Percentiles rank a stretch among this genome's conserved stretches.
Conservation (phyloP, 345 rosid species). For the Gossypium anomalum region DNA sequence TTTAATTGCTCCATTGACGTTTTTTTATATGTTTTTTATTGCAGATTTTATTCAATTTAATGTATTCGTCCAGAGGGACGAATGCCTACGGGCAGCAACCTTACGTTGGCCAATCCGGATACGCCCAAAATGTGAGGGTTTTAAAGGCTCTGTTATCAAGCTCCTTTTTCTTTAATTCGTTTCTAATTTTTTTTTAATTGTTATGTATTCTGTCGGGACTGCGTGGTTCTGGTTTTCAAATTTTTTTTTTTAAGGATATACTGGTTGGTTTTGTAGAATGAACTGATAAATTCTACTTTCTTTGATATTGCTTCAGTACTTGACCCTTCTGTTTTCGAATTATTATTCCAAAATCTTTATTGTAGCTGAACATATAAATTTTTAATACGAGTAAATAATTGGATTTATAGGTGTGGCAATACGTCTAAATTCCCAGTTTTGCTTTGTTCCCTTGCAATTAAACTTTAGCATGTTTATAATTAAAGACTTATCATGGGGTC, state of each 20-base stretch:
- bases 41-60: conserved; percentile 16
- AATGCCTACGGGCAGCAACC: conserved; percentile 71
- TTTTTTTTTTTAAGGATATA: background rate
- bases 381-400: background rate
- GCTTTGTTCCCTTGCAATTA: background rate
- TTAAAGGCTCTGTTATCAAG: background rate
- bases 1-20: background rate
- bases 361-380: background rate
- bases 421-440: background rate
- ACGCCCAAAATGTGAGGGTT: conserved; percentile 66
- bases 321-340: background rate
- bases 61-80: conserved; percentile 72
- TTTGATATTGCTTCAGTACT: background rate
- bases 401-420: background rate
- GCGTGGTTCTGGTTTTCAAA: background rate
- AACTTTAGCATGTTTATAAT: background rate
- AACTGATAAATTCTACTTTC: background rate
- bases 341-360: background rate
- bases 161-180: background rate
- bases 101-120: conserved; percentile 74
- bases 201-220: background rate
- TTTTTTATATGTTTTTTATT: background rate
- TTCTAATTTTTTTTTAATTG: background rate
- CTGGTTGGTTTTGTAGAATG: background rate
- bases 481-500: background rate